These are phyloP conservation scores for Beauveria medogensis DNA, from an alignment of 2,329 filamentous ascomycete species.

Conservation along the genomic window DNA sequence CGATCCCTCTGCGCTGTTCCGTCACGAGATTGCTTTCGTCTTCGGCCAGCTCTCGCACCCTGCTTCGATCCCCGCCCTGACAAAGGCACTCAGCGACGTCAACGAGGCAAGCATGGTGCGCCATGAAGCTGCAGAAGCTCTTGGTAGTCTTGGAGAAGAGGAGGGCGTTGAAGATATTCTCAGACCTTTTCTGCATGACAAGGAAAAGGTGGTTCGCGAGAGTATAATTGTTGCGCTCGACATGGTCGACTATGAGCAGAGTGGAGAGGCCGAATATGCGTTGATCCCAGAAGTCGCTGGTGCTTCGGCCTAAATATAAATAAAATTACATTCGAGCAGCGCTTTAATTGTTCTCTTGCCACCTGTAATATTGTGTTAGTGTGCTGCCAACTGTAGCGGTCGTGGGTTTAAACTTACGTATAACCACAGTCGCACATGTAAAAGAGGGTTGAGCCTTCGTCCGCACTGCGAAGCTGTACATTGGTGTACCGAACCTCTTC, in stretches of 20 bases:
- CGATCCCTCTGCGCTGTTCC: constrained; percentile 85
- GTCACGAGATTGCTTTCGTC: constrained; percentile 96
- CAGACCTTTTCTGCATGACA: constrained; percentile 76
- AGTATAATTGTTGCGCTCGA: constrained; percentile 93
- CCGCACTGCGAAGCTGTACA: constrained; percentile 80
- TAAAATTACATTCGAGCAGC: neutral
- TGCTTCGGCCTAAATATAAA: constrained; percentile 28
- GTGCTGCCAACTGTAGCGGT: neutral
- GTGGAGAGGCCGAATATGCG: constrained; percentile 82
- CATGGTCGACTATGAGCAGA: constrained; percentile 96
- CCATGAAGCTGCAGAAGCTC: constrained; percentile 92
- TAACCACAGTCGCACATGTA: constrained; percentile 82
- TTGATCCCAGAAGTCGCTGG: constrained; percentile 62
- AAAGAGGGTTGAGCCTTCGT: constrained; percentile 91
- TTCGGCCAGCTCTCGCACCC: constrained; percentile 95
- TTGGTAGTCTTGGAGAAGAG: constrained; percentile 89
- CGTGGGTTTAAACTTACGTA: constrained; percentile 48
- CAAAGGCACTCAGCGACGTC: constrained; percentile 65
- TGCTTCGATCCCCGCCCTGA: constrained; percentile 88
- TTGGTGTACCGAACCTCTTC: constrained; percentile 79
- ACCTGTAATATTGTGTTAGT: constrained; percentile 23
- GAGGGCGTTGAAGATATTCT: constrained; percentile 84
- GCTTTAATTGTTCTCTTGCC: constrained; percentile 54
- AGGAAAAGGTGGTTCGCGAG: constrained; percentile 87
- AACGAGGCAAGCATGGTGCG: constrained; percentile 93